Percentiles rank a stretch among this genome's conserved stretches.
Conservation (phyloP, 2,329 filamentous ascomycete genomes). For the Fusarium bulbicola region DNA sequence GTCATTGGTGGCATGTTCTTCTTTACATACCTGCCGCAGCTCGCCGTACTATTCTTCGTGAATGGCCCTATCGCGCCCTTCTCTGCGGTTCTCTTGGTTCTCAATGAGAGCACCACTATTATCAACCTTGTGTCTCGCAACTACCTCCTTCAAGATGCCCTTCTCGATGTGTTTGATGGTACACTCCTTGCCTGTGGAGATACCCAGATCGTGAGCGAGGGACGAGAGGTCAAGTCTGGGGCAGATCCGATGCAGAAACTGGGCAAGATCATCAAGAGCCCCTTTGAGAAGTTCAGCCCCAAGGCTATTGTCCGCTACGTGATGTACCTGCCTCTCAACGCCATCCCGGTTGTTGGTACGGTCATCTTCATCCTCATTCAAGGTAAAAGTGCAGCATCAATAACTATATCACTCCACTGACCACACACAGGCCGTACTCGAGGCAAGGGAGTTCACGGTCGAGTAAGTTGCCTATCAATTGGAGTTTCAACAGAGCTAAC, state of each 20-base stretch:
- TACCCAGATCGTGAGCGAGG: constrained; percentile 73
- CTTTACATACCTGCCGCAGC: constrained; percentile 86
- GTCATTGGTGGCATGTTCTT: constrained; percentile 86
- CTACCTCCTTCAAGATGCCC: constrained; percentile 81
- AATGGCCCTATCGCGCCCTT: constrained; percentile 84
- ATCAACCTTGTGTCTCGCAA: constrained; percentile 68
- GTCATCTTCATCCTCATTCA: constrained; percentile 82
- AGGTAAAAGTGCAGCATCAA: constrained; percentile 50
- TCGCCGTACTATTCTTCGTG: constrained; percentile 82
- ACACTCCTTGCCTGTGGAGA: constrained; percentile 63
- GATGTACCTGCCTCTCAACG: constrained; percentile 90
- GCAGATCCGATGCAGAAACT: constrained; percentile 65
- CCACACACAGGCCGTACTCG: constrained; percentile 54
- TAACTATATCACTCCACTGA: constrained; percentile 5
- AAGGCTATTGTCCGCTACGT: constrained; percentile 78
- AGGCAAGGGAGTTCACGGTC: constrained; percentile 60
- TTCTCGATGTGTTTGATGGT: constrained; percentile 91
- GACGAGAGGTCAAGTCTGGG: constrained; percentile 75
- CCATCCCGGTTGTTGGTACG: constrained; percentile 90
- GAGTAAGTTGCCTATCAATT: constrained; percentile 54
- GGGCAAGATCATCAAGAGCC: constrained; percentile 65
- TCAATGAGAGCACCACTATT: constrained; percentile 69
- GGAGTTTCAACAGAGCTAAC: not conserved
- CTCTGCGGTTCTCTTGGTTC: constrained; percentile 74
- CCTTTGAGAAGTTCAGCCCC: constrained; percentile 65